Base-by-base conservation (phyloP, 2,329 filamentous ascomycete species). In the Pseudogymnoascus sp. region DNA sequence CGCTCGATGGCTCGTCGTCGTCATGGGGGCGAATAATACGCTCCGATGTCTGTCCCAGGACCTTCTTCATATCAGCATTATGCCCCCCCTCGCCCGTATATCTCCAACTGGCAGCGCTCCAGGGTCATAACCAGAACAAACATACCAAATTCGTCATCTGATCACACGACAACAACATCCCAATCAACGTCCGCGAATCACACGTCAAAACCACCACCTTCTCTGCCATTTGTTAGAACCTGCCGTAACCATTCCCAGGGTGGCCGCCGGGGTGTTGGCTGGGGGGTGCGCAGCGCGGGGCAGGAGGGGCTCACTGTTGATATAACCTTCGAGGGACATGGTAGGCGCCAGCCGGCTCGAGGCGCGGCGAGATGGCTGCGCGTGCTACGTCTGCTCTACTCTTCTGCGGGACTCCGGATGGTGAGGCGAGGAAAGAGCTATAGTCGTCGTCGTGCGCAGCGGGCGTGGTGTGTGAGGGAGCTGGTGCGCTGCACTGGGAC, bases 171-270 rank as follows among this genome's bases (percentile, higher is more conserved):
- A 93, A 80, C 60, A 99, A 84, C 2, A 82, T 92, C 63, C 94
- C 94, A 64, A 90, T 82, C 21, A 93, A 78, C 54, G 90, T 96
- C 69, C 93, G 87, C 59, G 93, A 94, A 76, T 97, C 94, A 68
- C 90, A 88, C 29, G 94, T 97, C 66, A 97, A 84, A 71, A 97
- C 88, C 63, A 92, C 82, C 68, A 97, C 90, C 75, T 91, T 95
- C 77, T 96, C 94, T 97, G 71, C 44, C 64, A 35, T 62, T 65
- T 73, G 70, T 75, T 67, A 75, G 72, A 72, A 67, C 64, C 24
- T 57, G 61, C 65, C 67, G 69, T 73, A 69, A 72, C 70, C 67
- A 40, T 40, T 17, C 4, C 33, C 4, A n/a, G 59, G 44, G 1
- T 41, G 15, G 3, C 13, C 5, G 24, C 54, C 64, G 66, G 70